Conservation (phyloP, 164 flowering plant genomes). For the Kalanchoe fedtschenkoi region DNA sequence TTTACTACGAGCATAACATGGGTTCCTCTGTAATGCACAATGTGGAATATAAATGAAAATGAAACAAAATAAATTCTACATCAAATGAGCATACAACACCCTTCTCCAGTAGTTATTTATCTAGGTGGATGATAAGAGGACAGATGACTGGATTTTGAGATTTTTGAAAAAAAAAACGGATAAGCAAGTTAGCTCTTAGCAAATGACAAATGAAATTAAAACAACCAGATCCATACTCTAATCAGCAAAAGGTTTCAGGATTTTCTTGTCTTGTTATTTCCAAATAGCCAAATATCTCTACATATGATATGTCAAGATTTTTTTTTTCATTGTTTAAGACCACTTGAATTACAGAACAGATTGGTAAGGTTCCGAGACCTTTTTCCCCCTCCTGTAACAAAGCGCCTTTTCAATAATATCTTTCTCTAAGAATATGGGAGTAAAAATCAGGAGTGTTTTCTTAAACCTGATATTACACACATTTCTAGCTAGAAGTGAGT, state of each 20-base stretch:
- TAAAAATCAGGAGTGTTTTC: no score
- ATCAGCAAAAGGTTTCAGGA: neutral
- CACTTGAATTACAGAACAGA: no score
- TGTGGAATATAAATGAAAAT: neutral
- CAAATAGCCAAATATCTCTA: neutral
- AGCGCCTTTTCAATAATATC: no score
- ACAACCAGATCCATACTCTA: neutral
- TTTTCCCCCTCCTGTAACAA: no score
- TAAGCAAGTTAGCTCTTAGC: neutral
- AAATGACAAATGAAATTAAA: neutral
- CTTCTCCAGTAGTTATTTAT: neutral
- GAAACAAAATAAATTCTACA: neutral
- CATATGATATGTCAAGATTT: neutral
- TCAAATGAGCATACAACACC: neutral
- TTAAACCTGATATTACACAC: no score
- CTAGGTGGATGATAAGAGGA: neutral
- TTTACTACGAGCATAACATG: neutral
- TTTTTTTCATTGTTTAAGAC: no score
- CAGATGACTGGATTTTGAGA: neutral
- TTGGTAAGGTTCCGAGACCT: no score
- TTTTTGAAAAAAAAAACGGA: neutral
- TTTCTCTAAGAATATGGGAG: no score
- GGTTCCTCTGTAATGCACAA: neutral
- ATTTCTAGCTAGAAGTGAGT: no score
- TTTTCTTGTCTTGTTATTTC: neutral